These are phyloP conservation scores for Aquilaria malaccensis DNA, from an alignment of 345 rosid species.

Conservation along the genomic window DNA sequence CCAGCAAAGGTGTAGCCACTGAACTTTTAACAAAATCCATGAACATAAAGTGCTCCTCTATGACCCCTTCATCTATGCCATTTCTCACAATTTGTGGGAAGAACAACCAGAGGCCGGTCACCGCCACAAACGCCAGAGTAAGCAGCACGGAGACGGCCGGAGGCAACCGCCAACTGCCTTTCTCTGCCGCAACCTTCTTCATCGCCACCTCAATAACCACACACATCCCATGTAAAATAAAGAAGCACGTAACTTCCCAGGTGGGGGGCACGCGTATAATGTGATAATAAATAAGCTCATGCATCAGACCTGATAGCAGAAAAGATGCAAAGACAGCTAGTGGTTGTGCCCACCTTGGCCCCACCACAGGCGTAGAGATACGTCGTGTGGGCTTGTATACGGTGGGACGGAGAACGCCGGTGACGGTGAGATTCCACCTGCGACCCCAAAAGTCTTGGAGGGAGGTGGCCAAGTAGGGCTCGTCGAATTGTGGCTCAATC, in stretches of 20 bases:
- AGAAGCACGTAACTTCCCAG: slow-evolving; percentile 72
- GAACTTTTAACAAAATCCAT: slow-evolving; percentile 12
- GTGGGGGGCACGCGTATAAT: slow-evolving; percentile 39
- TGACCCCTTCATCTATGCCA: slow-evolving; percentile 25
- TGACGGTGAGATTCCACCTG: slow-evolving; percentile 71
- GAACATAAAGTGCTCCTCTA: slow-evolving; percentile 23
- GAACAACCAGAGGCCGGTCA: slow-evolving; percentile 40
- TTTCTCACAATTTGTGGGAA: slow-evolving; percentile 40
- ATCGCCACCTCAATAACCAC: slow-evolving; percentile 33
- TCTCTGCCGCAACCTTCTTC: slow-evolving; percentile 17
- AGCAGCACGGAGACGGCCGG: slow-evolving; percentile 25
- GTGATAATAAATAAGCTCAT: slow-evolving; percentile 48
- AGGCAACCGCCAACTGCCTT: slow-evolving; percentile 14
- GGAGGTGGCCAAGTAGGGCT: slow-evolving; percentile 57
- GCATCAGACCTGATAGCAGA: slow-evolving; percentile 56
- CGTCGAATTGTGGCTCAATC: slow-evolving; percentile 56
- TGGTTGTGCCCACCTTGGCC: slow-evolving; percentile 16
- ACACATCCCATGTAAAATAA: slow-evolving; percentile 46
- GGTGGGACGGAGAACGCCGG: slow-evolving; percentile 40
- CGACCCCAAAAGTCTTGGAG: slow-evolving; percentile 83
- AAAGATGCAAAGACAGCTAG: slow-evolving; percentile 42
- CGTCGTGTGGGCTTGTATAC: slow-evolving; percentile 40
- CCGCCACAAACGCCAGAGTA: slow-evolving; percentile 27
- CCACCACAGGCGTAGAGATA: slow-evolving; percentile 9
- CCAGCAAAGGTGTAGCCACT: no score